Percentiles rank a stretch among this genome's conserved stretches.
Evolutionary conservation across 257 asterid species (phyloP).

Genomic region (Anisodus tanguticus): DNA sequence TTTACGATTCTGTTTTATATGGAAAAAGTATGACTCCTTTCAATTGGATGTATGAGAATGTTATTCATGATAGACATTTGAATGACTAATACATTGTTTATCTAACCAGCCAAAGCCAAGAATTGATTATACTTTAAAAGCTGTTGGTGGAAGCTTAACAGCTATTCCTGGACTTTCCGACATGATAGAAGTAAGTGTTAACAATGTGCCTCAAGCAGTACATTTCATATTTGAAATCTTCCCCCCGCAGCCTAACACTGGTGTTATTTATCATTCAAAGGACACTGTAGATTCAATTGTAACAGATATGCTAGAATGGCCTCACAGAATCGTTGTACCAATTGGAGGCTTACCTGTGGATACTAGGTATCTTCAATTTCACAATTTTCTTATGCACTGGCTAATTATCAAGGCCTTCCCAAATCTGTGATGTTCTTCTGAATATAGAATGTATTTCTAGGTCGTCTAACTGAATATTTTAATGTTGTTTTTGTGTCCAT

Average conservation of each 20-base stretch:
- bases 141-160: conserved; percentile 97
- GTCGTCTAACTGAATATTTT: not conserved
- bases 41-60: not conserved
- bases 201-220: conserved; percentile 14
- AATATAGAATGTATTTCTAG: not conserved
- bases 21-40: not conserved
- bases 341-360: conserved; percentile 91
- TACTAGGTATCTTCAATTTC: conserved; percentile 55
- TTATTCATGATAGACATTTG: conserved; percentile 4
- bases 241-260: conserved; percentile 28
- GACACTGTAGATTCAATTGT: conserved; percentile 89
- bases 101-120: conserved; percentile 85
- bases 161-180: conserved; percentile 96
- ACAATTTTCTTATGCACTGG: not conserved
- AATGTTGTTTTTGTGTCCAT: not conserved
- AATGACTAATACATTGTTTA: conserved; percentile 31
- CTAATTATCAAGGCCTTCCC: no score
- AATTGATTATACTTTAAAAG: conserved; percentile 91
- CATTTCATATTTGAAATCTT: conserved; percentile 12
- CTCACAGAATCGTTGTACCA: conserved; percentile 98
- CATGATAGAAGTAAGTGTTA: conserved; percentile 87
- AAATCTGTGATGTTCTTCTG: not conserved
- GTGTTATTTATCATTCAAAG: conserved; percentile 44
- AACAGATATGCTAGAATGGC: conserved; percentile 95
- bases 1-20: not conserved